These are phyloP conservation scores for Ilex aquifolium DNA, from an alignment of 257 asterid species.

Conservation along the genomic window DNA sequence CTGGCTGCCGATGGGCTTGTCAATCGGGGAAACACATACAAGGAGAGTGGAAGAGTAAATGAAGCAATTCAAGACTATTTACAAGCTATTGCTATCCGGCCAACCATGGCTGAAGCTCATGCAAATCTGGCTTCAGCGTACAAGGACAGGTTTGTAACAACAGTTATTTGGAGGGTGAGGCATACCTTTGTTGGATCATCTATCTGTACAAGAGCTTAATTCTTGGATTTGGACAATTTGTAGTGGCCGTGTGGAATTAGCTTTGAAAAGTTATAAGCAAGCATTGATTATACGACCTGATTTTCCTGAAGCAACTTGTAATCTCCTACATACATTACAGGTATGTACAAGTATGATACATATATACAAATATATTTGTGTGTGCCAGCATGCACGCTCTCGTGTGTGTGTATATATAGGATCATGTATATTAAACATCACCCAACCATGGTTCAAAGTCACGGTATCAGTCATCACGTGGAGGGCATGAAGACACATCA, in stretches of 20 bases:
- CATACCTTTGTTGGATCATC: neutral
- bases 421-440: too few relatives aligned
- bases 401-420: too few relatives aligned
- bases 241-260: slow-evolving; percentile 91
- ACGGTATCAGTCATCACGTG: too few relatives aligned
- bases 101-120: slow-evolving; percentile 99
- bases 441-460: too few relatives aligned
- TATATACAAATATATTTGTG: too few relatives aligned
- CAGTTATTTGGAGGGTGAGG: slow-evolving; percentile 4
- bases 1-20: slow-evolving; percentile 96
- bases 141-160: slow-evolving; percentile 67
- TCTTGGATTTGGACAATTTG: slow-evolving; percentile 11
- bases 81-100: slow-evolving; percentile 79
- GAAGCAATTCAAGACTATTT: slow-evolving; percentile 91
- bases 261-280: slow-evolving; percentile 87
- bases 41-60: slow-evolving; percentile 92
- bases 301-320: slow-evolving; percentile 97
- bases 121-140: slow-evolving; percentile 99
- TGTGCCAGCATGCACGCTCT: too few relatives aligned
- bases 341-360: slow-evolving; percentile 17
- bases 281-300: slow-evolving; percentile 86
- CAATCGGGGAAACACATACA: slow-evolving; percentile 95
- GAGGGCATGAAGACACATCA: too few relatives aligned
- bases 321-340: slow-evolving; percentile 98
- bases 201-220: slow-evolving; percentile 10